These are phyloP conservation scores for Pythium rishiriense DNA, from an alignment of 352 stramenopile genomes.

Conservation along the genomic window DNA sequence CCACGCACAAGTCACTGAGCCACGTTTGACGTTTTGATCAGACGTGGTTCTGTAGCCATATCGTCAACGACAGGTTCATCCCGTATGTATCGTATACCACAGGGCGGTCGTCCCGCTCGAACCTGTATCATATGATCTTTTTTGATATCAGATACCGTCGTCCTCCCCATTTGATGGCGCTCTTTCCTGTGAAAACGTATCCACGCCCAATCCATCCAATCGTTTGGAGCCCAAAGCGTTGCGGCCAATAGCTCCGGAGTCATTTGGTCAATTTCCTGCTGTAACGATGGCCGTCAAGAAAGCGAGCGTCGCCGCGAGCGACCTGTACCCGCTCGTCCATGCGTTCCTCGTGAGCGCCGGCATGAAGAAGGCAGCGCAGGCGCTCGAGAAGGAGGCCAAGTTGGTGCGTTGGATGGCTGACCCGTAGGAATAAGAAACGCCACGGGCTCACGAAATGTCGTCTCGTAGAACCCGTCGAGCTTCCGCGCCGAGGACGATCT, in stretches of 20 bases:
- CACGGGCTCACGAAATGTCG: too few species aligned
- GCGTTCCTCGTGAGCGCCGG: conserved; percentile 62
- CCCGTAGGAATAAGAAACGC: too few species aligned
- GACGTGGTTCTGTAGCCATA: conserved; percentile 25
- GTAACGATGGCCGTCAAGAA: conserved; percentile 34
- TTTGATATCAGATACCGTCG: background rate
- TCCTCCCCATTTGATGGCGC: background rate
- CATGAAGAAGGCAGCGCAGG: conserved; percentile 68
- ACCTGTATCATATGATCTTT: background rate
- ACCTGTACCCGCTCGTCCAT: conserved; percentile 77
- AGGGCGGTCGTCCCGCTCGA: background rate
- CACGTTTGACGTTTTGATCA: conserved; percentile 12
- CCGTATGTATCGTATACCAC: conserved; percentile 3
- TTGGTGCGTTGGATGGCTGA: conserved; percentile 55
- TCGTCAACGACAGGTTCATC: conserved; percentile 10
- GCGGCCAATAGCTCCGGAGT: background rate
- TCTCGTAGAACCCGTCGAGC: conserved; percentile 34
- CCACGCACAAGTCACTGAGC: conserved; percentile 20
- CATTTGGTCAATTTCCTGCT: background rate
- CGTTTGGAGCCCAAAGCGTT: conserved; percentile 32
- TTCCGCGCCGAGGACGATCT: conserved; percentile 69
- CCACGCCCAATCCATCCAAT: conserved; percentile 19
- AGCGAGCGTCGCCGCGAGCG: conserved; percentile 53
- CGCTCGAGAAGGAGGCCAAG: conserved; percentile 74
- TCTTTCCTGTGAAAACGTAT: conserved; percentile 13